phyloP scores from a whole-genome alignment of 2,329 filamentous ascomycete genomes.

The Penicillium sp. region DNA sequence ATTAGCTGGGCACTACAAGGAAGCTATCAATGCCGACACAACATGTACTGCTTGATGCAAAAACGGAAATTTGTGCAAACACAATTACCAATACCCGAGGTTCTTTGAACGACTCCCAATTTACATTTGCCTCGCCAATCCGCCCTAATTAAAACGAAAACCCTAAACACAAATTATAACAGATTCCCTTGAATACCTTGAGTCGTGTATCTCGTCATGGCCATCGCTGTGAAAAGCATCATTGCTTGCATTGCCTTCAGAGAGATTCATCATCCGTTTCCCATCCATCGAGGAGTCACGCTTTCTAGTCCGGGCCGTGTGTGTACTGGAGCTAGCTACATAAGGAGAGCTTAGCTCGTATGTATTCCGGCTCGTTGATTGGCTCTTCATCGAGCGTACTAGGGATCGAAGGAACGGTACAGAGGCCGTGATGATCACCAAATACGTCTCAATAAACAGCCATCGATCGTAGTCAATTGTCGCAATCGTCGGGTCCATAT shows the following conservation, averaged over 20 bases:
- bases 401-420: constrained; percentile 31
- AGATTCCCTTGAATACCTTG: constrained; percentile 7
- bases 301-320: constrained; percentile 4
- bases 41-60: background rate
- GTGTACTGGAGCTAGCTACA: constrained; percentile 1
- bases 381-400: constrained; percentile 6
- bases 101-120: background rate
- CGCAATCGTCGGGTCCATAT: constrained; percentile 20
- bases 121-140: background rate
- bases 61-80: background rate
- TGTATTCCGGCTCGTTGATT: constrained; percentile 7
- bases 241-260: constrained; percentile 9
- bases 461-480: constrained; percentile 29
- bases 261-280: constrained; percentile 8
- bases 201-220: constrained; percentile 27
- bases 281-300: constrained; percentile 6
- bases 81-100: background rate
- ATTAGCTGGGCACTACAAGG: background rate
- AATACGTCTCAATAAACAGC: constrained; percentile 29
- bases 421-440: constrained; percentile 34
- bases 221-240: constrained; percentile 7
- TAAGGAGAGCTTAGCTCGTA: constrained; percentile 15
- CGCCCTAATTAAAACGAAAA: background rate
- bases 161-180: constrained; percentile 7
- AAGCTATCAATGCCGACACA: background rate